Evolutionary conservation across 2,329 filamentous ascomycete genomes (phyloP).

Genomic region (Nigrospora oryzae): DNA sequence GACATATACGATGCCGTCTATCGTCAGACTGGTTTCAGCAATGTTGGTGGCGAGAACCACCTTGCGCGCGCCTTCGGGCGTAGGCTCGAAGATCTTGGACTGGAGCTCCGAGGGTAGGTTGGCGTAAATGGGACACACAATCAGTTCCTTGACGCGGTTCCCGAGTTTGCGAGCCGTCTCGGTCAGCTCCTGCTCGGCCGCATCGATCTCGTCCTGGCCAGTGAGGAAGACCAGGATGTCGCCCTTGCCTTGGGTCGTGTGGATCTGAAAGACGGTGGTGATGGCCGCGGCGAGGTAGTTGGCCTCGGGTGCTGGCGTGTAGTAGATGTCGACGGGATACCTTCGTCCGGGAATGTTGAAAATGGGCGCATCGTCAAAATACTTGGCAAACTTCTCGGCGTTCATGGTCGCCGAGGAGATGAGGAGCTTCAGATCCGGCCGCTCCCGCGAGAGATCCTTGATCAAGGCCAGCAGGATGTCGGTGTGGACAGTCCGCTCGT

Average conservation of each 20-base stretch:
- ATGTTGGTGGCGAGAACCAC: conserved; percentile 95
- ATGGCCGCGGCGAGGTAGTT: conserved; percentile 90
- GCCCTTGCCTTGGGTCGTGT: conserved; percentile 74
- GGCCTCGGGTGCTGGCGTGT: conserved; percentile 82
- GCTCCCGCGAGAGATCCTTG: conserved; percentile 76
- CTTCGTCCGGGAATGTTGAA: conserved; percentile 89
- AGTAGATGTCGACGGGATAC: conserved; percentile 87
- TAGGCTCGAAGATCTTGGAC: conserved; percentile 89
- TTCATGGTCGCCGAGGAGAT: conserved; percentile 95
- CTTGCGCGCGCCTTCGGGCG: conserved; percentile 76
- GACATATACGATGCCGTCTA: conserved; percentile 92
- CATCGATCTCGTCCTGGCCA: conserved; percentile 92
- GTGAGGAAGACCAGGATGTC: conserved; percentile 94
- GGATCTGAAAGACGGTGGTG: conserved; percentile 91
- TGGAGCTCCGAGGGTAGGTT: conserved; percentile 88
- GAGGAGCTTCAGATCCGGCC: conserved; percentile 80
- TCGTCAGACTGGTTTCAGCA: conserved; percentile 90
- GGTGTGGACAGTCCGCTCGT: conserved; percentile 85
- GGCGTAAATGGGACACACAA: conserved; percentile 90
- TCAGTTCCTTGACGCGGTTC: conserved; percentile 72
- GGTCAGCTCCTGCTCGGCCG: conserved; percentile 72
- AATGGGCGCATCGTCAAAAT: conserved; percentile 87
- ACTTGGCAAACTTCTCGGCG: conserved; percentile 82
- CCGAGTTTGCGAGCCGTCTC: conserved; percentile 85
- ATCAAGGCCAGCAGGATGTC: conserved; percentile 83